Percentiles rank a stretch among this genome's conserved stretches.
Evolutionary conservation across 2,329 filamentous ascomycete species (phyloP).

Genomic region (Penicillium sp.): DNA sequence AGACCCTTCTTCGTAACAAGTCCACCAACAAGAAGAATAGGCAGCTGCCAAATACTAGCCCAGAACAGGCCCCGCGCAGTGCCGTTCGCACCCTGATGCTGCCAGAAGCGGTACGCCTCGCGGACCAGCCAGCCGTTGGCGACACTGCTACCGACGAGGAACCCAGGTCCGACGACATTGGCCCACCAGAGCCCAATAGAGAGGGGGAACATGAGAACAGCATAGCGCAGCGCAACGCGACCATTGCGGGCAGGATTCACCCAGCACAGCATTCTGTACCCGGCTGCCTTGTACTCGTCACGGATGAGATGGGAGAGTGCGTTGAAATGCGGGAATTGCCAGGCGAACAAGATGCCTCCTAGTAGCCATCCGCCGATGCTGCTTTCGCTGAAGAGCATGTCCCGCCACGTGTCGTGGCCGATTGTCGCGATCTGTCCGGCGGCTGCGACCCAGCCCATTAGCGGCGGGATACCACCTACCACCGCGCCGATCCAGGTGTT

Average conservation of each 20-base stretch:
- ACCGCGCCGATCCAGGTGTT: constrained; percentile 96
- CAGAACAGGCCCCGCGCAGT: constrained; percentile 85
- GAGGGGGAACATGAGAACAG: constrained; percentile 77
- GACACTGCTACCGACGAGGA: constrained; percentile 72
- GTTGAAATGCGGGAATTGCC: constrained; percentile 99
- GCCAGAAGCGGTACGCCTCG: constrained; percentile 79
- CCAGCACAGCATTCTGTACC: constrained; percentile 74
- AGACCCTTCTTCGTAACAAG: constrained; percentile 91
- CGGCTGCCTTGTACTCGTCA: constrained; percentile 75
- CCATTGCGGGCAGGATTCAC: constrained; percentile 80
- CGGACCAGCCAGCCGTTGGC: constrained; percentile 82
- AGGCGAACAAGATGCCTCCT: constrained; percentile 78
- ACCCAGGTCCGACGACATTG: constrained; percentile 80
- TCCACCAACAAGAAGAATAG: constrained; percentile 81
- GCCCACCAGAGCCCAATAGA: constrained; percentile 74
- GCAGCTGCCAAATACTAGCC: constrained; percentile 96
- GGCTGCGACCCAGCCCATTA: constrained; percentile 98
- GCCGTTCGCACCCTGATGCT: constrained; percentile 69
- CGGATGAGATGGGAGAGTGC: constrained; percentile 83
- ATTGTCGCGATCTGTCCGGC: constrained; percentile 77
- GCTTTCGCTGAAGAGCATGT: constrained; percentile 68
- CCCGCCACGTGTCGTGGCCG: constrained; percentile 68
- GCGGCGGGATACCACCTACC: constrained; percentile 85
- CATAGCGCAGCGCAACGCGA: constrained; percentile 84
- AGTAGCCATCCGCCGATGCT: constrained; percentile 82